phyloP scores from a whole-genome alignment of 345 rosid species.

The Lagerstroemia speciosa region DNA sequence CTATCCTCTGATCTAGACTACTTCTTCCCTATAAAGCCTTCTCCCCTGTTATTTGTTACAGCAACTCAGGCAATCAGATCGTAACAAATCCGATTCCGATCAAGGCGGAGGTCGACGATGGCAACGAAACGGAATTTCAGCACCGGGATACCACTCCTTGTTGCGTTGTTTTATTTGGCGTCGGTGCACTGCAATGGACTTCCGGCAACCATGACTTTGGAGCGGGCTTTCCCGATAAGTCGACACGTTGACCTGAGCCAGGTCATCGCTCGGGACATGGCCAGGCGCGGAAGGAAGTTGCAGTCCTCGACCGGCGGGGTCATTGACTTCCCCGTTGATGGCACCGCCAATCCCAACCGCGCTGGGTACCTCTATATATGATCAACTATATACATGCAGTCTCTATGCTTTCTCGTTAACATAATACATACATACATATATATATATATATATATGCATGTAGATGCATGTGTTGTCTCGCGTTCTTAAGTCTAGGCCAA shows the following conservation, averaged over 20 bases:
- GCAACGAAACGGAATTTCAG: conserved; percentile 6
- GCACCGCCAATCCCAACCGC: conserved; percentile 70
- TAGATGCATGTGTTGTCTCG: too few species aligned
- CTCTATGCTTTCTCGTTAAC: too few species aligned
- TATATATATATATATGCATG: too few species aligned
- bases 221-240: conserved; percentile 45
- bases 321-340: conserved; percentile 69
- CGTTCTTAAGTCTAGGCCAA: too few species aligned
- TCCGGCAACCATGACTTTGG: conserved; percentile 23
- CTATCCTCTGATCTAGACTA: background rate
- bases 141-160: conserved; percentile 7
- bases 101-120: conserved; percentile 7
- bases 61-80: background rate
- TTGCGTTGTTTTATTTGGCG: conserved; percentile 12
- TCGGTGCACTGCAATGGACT: conserved; percentile 23
- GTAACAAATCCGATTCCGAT: background rate
- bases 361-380: conserved; percentile 49
- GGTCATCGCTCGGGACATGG: conserved; percentile 54
- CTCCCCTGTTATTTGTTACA: background rate
- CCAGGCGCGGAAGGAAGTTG: conserved; percentile 71
- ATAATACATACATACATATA: too few species aligned
- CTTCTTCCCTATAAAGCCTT: background rate
- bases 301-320: conserved; percentile 44
- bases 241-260: conserved; percentile 43
- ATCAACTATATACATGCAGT: too few species aligned